Evolutionary conservation across 116 monocot species (phyloP).

Genomic region (Iris pallida): DNA sequence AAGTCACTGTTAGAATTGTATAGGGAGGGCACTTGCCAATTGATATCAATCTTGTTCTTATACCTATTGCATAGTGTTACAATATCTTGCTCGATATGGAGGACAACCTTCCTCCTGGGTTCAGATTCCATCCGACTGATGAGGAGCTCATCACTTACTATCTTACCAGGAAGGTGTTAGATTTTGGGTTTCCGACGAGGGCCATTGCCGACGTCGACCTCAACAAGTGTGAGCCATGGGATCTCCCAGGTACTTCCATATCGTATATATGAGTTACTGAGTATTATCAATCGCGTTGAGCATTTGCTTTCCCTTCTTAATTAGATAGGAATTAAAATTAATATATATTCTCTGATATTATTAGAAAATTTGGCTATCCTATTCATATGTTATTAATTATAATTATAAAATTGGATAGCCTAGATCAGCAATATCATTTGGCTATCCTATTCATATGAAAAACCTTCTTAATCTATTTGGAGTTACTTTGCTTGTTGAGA

Average conservation of each 20-base stretch:
- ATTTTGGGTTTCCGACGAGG: conserved; percentile 17
- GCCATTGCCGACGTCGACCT: conserved; percentile 36
- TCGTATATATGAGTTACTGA: background rate
- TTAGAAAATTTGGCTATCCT: too few species aligned
- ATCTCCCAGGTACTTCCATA: conserved; percentile 24
- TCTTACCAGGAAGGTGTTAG: conserved; percentile 17
- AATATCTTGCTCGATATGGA: conserved; percentile 13
- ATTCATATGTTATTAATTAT: too few species aligned
- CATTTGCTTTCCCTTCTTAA: background rate
- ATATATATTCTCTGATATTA: too few species aligned
- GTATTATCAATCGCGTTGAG: background rate
- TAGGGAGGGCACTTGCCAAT: background rate
- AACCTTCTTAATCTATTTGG: too few species aligned
- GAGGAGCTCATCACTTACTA: conserved; percentile 42
- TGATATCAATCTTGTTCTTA: too few species aligned
- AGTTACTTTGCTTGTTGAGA: too few species aligned
- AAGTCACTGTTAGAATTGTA: background rate
- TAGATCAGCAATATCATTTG: too few species aligned
- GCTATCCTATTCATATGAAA: too few species aligned
- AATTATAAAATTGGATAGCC: too few species aligned
- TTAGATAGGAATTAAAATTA: too few species aligned
- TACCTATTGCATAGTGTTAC: background rate
- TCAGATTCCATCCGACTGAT: conserved; percentile 33
- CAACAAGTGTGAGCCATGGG: conserved; percentile 42
- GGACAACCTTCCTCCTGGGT: conserved; percentile 38